Conservation (phyloP, 345 rosid genomes). For the Euphorbia lathyris region DNA sequence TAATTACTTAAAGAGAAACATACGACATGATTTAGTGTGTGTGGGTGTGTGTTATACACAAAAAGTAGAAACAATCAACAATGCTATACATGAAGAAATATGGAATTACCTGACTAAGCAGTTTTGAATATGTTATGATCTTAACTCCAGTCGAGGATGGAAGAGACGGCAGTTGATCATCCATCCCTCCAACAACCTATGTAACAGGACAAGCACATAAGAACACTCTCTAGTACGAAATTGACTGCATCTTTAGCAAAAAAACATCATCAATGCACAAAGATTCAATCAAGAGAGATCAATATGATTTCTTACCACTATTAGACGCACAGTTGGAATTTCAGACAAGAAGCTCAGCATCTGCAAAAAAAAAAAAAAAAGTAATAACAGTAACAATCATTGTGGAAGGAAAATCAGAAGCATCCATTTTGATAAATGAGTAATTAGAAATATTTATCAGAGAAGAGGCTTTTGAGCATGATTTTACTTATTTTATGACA, state of each 20-base stretch:
- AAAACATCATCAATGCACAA: not conserved
- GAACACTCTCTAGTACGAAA: slow-evolving; percentile 1
- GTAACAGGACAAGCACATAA: slow-evolving; percentile 21
- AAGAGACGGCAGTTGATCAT: slow-evolving; percentile 75
- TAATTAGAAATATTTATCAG: not conserved
- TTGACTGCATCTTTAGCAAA: not conserved
- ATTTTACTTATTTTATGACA: not conserved
- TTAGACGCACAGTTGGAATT: slow-evolving; percentile 68
- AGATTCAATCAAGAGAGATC: slow-evolving; percentile 12
- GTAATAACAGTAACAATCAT: slow-evolving; percentile 11
- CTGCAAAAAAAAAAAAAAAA: slow-evolving; percentile 61
- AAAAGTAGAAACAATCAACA: slow-evolving; percentile 5
- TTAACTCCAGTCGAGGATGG: slow-evolving; percentile 69
- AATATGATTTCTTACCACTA: slow-evolving; percentile 64
- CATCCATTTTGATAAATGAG: not conserved
- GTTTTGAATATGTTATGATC: slow-evolving; percentile 65
- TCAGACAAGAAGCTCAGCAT: slow-evolving; percentile 77
- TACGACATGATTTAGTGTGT: too few species aligned
- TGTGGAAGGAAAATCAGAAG: slow-evolving; percentile 8
- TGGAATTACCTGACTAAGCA: slow-evolving; percentile 69
- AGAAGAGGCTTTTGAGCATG: not conserved
- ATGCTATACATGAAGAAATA: slow-evolving; percentile 9
- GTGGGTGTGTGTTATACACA: too few species aligned
- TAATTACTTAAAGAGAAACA: too few species aligned
- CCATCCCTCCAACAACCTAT: slow-evolving; percentile 92